Percentiles rank a stretch among this genome's conserved stretches.
These are phyloP conservation scores for Sporothrix brasiliensis DNA, from an alignment of 2,329 filamentous ascomycete genomes.

Conservation along the genomic window DNA sequence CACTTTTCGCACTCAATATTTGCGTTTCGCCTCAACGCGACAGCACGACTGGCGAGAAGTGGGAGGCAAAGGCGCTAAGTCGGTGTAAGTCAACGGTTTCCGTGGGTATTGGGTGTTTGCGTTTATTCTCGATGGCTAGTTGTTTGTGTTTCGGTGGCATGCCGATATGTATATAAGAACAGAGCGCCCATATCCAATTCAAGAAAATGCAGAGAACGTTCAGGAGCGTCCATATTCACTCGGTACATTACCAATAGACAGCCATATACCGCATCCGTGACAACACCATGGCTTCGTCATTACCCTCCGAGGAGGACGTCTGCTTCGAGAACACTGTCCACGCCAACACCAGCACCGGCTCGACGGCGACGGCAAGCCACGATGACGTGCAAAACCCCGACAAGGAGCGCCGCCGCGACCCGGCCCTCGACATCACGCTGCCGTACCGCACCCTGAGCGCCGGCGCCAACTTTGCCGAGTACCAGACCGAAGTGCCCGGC, in stretches of 20 bases:
- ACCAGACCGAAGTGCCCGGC: slow-evolving; percentile 56
- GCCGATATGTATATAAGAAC: slow-evolving; percentile 16
- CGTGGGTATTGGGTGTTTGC: neutral
- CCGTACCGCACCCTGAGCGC: slow-evolving; percentile 60
- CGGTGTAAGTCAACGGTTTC: neutral
- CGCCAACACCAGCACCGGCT: slow-evolving; percentile 27
- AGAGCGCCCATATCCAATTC: neutral
- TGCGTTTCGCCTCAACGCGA: slow-evolving; percentile 14
- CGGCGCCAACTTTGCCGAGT: slow-evolving; percentile 60
- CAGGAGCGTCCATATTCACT: too few relatives aligned
- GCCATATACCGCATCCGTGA: neutral
- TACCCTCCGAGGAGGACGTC: slow-evolving; percentile 25
- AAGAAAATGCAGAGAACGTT: neutral
- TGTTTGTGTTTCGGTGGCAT: neutral
- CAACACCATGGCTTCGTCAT: slow-evolving; percentile 14
- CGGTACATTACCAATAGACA: neutral
- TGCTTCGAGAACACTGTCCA: slow-evolving; percentile 24
- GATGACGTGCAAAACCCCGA: neutral
- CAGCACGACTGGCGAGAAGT: slow-evolving; percentile 9
- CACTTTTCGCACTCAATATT: neutral
- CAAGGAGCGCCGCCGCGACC: slow-evolving; percentile 40
- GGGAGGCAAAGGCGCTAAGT: slow-evolving; percentile 3
- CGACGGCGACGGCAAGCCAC: slow-evolving; percentile 26
- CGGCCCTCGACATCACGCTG: slow-evolving; percentile 50
- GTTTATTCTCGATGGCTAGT: neutral